A percentile compares a stretch with the other conserved stretches of the same genome.
These are phyloP conservation scores for Tephrocybe rancida DNA, from an alignment of 768 basidiomycete species.

Conservation along the genomic window DNA sequence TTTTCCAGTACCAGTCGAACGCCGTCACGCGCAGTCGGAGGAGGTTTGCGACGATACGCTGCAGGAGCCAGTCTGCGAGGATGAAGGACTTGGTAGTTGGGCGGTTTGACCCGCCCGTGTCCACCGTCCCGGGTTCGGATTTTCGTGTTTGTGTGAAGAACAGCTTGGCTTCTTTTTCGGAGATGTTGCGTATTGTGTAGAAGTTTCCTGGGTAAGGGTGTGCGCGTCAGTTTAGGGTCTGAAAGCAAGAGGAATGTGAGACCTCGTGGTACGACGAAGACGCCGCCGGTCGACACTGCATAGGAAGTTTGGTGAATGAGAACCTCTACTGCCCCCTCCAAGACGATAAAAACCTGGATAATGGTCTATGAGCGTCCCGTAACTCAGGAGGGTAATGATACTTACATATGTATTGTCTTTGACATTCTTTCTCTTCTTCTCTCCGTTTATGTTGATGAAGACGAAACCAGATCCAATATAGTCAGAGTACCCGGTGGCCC, in stretches of 20 bases:
- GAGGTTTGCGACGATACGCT: constrained; percentile 12
- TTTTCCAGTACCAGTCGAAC: constrained; percentile 19
- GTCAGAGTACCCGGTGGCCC: constrained; percentile 88
- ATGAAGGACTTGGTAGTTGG: constrained; percentile 19
- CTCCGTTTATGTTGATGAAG: constrained; percentile 73
- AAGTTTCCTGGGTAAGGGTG: constrained; percentile 65
- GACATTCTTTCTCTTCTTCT: constrained; percentile 85
- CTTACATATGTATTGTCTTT: constrained; percentile 94
- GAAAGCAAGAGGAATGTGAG: constrained; percentile 2
- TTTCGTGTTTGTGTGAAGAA: constrained; percentile 92
- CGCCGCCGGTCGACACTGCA: constrained; percentile 78
- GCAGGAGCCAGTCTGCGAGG: constrained; percentile 20
- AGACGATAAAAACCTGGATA: constrained; percentile 59
- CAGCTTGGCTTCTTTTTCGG: constrained; percentile 73
- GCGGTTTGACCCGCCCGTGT: constrained; percentile 7
- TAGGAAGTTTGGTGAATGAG: constrained; percentile 80
- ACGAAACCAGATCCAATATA: constrained; percentile 93
- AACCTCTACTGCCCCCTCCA: constrained; percentile 88
- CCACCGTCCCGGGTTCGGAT: constrained; percentile 11
- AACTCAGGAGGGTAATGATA: constrained; percentile 12
- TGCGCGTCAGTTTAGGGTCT: constrained; percentile 1
- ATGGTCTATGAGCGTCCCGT: not conserved
- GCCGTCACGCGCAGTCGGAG: constrained; percentile 10
- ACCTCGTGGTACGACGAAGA: constrained; percentile 93
- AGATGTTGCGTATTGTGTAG: constrained; percentile 90